Percentiles rank a stretch among this genome's conserved stretches.
phyloP scores from a whole-genome alignment of 2,329 filamentous ascomycete species.

The Plenodomus biglobosus region DNA sequence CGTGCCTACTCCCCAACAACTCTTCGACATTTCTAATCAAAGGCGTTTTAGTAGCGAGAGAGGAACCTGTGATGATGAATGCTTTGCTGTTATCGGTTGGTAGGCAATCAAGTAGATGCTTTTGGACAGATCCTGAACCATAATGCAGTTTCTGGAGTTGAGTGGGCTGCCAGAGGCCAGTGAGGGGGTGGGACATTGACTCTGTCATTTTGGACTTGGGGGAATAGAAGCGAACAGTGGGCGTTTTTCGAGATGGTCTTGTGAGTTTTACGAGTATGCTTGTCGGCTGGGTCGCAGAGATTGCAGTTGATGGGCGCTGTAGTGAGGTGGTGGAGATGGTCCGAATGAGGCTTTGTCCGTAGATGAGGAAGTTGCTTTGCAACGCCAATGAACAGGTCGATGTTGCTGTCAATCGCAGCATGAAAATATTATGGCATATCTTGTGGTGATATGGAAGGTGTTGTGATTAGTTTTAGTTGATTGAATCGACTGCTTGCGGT shows the following conservation, averaged over 20 bases:
- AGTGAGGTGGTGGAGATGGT: too few relatives aligned
- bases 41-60: conserved; percentile 56
- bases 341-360: too few relatives aligned
- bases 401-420: too few relatives aligned
- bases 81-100: conserved; percentile 53
- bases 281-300: neutral
- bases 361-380: too few relatives aligned
- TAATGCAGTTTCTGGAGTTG: conserved; percentile 55
- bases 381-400: too few relatives aligned
- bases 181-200: conserved; percentile 48
- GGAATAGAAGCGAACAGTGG: conserved; percentile 1
- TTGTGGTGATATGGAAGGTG: too few relatives aligned
- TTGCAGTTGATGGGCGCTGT: neutral
- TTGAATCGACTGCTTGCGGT: too few relatives aligned
- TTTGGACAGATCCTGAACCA: conserved; percentile 51
- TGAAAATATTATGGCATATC: too few relatives aligned
- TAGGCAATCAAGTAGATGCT: conserved; percentile 51
- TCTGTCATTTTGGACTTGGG: conserved; percentile 43
- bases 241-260: neutral
- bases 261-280: neutral
- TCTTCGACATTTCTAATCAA: conserved; percentile 56
- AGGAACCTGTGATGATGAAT: conserved; percentile 59
- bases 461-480: neutral
- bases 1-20: conserved; percentile 51
- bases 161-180: conserved; percentile 55